phyloP scores from a whole-genome alignment of 139 green algal genomes.

The Penium margaritaceum region DNA sequence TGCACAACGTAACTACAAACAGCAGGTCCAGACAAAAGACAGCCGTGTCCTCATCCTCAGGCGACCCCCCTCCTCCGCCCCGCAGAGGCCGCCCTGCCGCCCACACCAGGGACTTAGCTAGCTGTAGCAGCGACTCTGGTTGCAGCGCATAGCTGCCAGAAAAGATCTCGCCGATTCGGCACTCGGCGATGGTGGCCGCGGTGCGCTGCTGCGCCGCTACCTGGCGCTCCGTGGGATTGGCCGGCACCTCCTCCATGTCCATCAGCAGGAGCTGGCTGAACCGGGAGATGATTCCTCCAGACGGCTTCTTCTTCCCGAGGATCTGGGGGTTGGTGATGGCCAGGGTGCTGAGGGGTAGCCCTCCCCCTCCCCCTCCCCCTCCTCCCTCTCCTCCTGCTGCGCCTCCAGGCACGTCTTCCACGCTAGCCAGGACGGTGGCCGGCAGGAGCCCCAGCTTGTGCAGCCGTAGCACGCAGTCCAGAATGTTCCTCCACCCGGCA shows the following conservation, averaged over 20 bases:
- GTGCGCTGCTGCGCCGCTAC: slow-evolving; percentile 48
- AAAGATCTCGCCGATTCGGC: slow-evolving; percentile 78
- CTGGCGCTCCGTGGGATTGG: slow-evolving; percentile 41
- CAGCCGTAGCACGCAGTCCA: slow-evolving; percentile 76
- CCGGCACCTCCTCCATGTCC: slow-evolving; percentile 11
- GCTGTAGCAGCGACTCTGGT: slow-evolving; percentile 65
- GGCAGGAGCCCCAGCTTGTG: slow-evolving; percentile 70
- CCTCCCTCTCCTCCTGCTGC: neutral
- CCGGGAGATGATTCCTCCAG: slow-evolving; percentile 34
- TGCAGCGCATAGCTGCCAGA: slow-evolving; percentile 69
- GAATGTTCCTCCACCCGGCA: slow-evolving; percentile 71
- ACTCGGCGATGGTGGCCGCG: slow-evolving; percentile 53
- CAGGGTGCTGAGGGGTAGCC: no score
- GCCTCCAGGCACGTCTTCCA: slow-evolving; percentile 3
- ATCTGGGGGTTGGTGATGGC: neutral
- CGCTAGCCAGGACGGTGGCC: neutral
- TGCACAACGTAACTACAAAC: slow-evolving; percentile 74
- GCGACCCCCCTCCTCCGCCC: slow-evolving; percentile 10
- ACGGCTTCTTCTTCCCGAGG: neutral
- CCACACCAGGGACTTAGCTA: slow-evolving; percentile 72
- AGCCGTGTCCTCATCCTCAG: slow-evolving; percentile 59
- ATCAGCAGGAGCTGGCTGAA: slow-evolving; percentile 49
- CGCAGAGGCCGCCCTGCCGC: slow-evolving; percentile 37
- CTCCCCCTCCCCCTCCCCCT: neutral
- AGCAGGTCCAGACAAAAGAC: slow-evolving; percentile 85